phyloP scores from a whole-genome alignment of 352 stramenopile species.

The Phytophthora citrophthora region DNA sequence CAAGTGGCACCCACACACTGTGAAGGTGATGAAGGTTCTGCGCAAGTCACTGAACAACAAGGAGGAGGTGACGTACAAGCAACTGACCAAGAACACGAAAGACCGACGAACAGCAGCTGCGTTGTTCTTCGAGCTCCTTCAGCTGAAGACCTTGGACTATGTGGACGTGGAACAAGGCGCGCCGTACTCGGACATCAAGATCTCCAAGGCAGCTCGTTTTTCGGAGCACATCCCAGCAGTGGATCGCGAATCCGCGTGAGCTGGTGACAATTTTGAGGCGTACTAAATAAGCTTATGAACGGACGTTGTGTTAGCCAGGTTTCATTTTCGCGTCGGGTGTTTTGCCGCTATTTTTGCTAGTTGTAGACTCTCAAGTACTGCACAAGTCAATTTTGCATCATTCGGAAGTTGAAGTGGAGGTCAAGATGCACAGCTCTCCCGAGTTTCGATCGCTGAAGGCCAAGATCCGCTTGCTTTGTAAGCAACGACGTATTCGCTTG shows the following conservation, averaged over 20 bases:
- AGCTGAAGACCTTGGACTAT: constrained; percentile 98
- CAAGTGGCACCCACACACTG: constrained; percentile 98
- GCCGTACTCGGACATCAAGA: constrained; percentile 95
- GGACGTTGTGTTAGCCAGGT: constrained; percentile 17
- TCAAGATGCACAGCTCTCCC: constrained; percentile 66
- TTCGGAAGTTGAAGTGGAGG: not conserved
- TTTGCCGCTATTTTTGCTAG: constrained; percentile 41
- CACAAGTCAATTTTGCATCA: constrained; percentile 6
- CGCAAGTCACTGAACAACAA: constrained; percentile 78
- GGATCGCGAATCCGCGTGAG: constrained; percentile 45
- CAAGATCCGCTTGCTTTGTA: constrained; percentile 81
- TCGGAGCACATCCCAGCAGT: constrained; percentile 81
- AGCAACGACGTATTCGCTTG: constrained; percentile 80
- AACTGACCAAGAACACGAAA: constrained; percentile 83
- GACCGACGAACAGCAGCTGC: constrained; percentile 90
- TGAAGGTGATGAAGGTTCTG: constrained; percentile 95
- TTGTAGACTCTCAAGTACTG: constrained; percentile 9
- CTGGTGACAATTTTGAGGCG: constrained; percentile 30
- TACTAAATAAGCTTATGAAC: constrained; percentile 35
- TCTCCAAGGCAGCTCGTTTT: constrained; percentile 78
- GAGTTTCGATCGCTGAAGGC: constrained; percentile 86
- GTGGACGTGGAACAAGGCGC: constrained; percentile 94
- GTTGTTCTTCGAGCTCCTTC: constrained; percentile 97
- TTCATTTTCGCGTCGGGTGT: constrained; percentile 36
- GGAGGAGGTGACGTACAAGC: constrained; percentile 84